Evolutionary conservation across 805 yeast genomes (phyloP), one percentile per base, ranked within the genome.

Genomic region (Myxozyma neglecta): DNA sequence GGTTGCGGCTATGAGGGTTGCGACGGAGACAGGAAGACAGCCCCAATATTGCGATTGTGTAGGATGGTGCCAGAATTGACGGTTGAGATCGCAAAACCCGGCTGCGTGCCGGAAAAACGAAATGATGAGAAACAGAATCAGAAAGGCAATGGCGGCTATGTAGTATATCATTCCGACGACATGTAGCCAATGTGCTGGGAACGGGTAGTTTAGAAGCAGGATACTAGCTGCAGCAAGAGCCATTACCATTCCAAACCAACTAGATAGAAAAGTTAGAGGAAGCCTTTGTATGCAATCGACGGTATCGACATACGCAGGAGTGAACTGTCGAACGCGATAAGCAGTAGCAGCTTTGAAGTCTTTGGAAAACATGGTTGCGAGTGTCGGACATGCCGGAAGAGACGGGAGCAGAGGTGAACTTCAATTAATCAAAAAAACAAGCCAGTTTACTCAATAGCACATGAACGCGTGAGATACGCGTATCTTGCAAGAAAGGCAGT

Each of bases 151-250:
- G 11, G 89, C 83, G 14, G 86, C 70, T 11, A 81, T 86, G 77
- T 85, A 90, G 79, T 85, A 80, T 4, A 89, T 60, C 35, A 82
- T 75, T 3, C 90, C 87, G 56, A 85, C 77, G 3, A 80, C 71
- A 48, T 75, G 69, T 40, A 87, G 75, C 91, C 91, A 86, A 9
- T 75, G 72, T 0, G 85, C 81, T 1, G 78, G 80, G 69, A 83
- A 88, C 0, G 96, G 90, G 72, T 87, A 90, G 40, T 77, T 72
- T 72, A 83, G 81, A 43, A 91, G 76, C 4, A 89, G 75, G 44
- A 82, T 72, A 5, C 88, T 77, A 1, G 89, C 76, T 47, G 90
- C 88, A 1, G 97, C 97, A 1, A 87, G 82, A 1, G 96, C 96
- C 96, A 90, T 90, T 13, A 86, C 82, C 49, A 84, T 78, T 24